Evolutionary conservation across 345 rosid species (phyloP), one percentile per base, ranked within the genome.

Genomic region (Capsella bursapastoris): DNA sequence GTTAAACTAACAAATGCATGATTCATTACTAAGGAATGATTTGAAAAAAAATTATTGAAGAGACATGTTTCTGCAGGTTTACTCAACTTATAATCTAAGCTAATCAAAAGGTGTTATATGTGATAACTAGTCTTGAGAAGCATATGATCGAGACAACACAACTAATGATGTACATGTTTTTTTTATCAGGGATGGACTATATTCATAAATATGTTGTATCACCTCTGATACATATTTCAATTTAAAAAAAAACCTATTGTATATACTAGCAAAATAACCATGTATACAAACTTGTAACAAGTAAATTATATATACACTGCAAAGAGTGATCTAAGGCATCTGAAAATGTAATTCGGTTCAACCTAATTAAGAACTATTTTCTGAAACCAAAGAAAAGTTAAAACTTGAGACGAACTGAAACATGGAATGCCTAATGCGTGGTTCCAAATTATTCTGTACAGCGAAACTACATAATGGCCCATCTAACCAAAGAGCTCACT

Each of bases 1-100:
- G n/a, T n/a, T 51, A 44, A 48, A 37, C 16, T 71, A 70, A 48
- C 8, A 15, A 41, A 29, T 31, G 44, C 31, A 68, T 55, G 8
- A 55, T 43, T 31, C 38, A 15, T 25, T 29, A 29, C 2, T 48
- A 16, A 48, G 55, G 53, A 58, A 13, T 1, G 40, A 16, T 48
- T 62, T 41, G 31, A 27, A 49, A 27, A 37, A 37, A 61, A 12
- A 58, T 12, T 14, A 48, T 28, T 38, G 40, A 48, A 53, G 49
- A 49, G 15, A 66, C 38, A 75, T 68, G 63, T 6, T 34, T 7
- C 74, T 68, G 52, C 11, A 61, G 48, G 8, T 43, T 68, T 53
- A 75, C 79, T 61, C 79, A 68, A 55, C 56, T 70, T 53, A 61
- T 57, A 75, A 47, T 27, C 57, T 61, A 75, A 63, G 79, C 58